Percentiles rank a stretch among this genome's conserved stretches.
Evolutionary conservation across 768 basidiomycete genomes (phyloP).

Genomic region (Boletales sp.): DNA sequence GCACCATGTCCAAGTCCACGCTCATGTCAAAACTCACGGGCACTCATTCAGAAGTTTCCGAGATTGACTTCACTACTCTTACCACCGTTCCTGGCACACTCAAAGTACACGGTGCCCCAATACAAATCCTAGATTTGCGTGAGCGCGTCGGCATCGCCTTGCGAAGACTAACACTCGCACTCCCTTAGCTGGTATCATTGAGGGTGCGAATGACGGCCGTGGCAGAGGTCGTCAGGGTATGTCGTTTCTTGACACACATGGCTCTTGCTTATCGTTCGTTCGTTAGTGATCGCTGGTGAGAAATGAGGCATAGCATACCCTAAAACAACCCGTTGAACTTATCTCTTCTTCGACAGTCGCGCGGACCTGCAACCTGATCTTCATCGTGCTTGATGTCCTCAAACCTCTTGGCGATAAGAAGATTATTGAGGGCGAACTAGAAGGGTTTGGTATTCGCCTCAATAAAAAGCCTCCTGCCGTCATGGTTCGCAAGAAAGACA

Average conservation of each 20-base stretch:
- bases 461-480: slow-evolving; percentile 94
- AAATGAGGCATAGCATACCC: slow-evolving; percentile 5
- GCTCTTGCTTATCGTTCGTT: slow-evolving; percentile 8
- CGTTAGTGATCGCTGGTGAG: slow-evolving; percentile 73
- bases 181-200: slow-evolving; percentile 86
- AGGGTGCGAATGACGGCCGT: slow-evolving; percentile 94
- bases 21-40: slow-evolving; percentile 96
- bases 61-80: slow-evolving; percentile 94
- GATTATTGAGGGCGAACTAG: slow-evolving; percentile 87
- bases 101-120: slow-evolving; percentile 92
- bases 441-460: slow-evolving; percentile 96
- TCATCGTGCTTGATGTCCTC: slow-evolving; percentile 96
- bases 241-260: slow-evolving; percentile 29
- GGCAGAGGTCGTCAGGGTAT: slow-evolving; percentile 92
- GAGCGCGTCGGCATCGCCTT: slow-evolving; percentile 26
- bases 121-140: slow-evolving; percentile 93
- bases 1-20: slow-evolving; percentile 58
- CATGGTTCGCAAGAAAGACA: slow-evolving; percentile 80
- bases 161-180: slow-evolving; percentile 10
- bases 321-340: background rate
- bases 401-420: slow-evolving; percentile 97
- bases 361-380: slow-evolving; percentile 96
- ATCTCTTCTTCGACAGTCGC: slow-evolving; percentile 57
- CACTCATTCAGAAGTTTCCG: slow-evolving; percentile 93
- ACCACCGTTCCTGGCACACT: slow-evolving; percentile 95